A percentile compares a stretch with the other conserved stretches of the same genome.
These are phyloP conservation scores for Phytophthora colocasiae DNA, from an alignment of 352 stramenopile genomes.

Conservation along the genomic window DNA sequence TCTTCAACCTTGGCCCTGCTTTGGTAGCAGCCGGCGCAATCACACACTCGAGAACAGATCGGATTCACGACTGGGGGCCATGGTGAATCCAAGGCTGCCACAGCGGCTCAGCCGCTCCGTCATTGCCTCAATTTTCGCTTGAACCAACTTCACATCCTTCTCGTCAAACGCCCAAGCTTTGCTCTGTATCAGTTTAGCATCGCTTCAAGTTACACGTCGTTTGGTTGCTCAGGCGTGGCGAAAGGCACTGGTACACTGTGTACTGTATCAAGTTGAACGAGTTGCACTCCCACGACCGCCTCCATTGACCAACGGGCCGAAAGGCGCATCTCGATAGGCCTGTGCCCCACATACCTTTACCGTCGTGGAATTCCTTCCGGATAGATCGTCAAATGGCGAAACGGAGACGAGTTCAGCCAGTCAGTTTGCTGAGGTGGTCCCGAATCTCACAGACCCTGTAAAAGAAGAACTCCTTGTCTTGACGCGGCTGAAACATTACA, in stretches of 20 bases:
- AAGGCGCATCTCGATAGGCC: conserved; percentile 1
- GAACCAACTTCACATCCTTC: conserved; percentile 25
- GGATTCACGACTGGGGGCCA: conserved; percentile 17
- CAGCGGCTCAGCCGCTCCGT: neutral
- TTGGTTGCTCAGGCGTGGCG: conserved; percentile 12
- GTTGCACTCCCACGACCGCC: neutral
- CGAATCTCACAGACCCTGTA: too few species aligned
- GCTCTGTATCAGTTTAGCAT: conserved; percentile 25
- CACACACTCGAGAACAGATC: conserved; percentile 14
- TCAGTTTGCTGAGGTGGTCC: neutral
- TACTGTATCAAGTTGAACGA: neutral
- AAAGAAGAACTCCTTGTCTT: conserved; percentile 15
- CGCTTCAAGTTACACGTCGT: conserved; percentile 22
- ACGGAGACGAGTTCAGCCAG: neutral
- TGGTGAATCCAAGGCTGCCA: neutral
- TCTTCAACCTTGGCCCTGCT: conserved; percentile 33
- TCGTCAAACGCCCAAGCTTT: conserved; percentile 2
- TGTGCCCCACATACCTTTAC: conserved; percentile 10
- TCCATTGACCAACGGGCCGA: neutral
- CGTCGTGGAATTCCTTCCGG: conserved; percentile 3
- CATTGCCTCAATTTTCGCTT: conserved; percentile 10
- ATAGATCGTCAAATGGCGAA: conserved; percentile 6
- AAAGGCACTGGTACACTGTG: neutral
- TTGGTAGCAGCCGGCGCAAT: conserved; percentile 27
- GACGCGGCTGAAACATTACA: conserved; percentile 22